Conservation (phyloP, 805 yeast species). For the Spathaspora sp. region DNA sequence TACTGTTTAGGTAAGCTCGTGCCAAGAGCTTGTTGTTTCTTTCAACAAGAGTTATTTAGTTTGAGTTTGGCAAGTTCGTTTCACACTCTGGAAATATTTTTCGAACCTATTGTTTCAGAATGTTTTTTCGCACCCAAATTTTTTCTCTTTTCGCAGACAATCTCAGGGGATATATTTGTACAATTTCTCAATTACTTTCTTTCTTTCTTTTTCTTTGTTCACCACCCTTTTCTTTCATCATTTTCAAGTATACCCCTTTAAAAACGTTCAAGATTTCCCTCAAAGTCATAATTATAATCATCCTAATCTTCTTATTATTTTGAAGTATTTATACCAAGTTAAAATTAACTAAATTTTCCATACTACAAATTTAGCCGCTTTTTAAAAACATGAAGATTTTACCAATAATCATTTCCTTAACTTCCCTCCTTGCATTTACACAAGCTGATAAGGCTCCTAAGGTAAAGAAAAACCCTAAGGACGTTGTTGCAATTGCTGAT, state of each 20-base stretch:
- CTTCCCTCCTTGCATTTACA: not conserved
- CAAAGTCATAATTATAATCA: conserved; percentile 1
- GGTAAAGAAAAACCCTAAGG: conserved; percentile 45
- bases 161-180: not conserved
- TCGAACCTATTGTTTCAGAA: not conserved
- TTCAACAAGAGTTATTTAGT: too few relatives aligned
- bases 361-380: not conserved
- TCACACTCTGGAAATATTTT: too few relatives aligned
- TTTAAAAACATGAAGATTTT: conserved; percentile 1
- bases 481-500: conserved; percentile 54
- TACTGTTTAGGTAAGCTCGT: too few relatives aligned
- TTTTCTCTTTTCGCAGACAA: not conserved
- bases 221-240: not conserved
- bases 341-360: not conserved
- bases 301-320: conserved; percentile 5
- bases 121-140: not conserved
- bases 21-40: too few relatives aligned
- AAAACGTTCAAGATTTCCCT: conserved; percentile 1
- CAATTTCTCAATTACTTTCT: not conserved
- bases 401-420: not conserved
- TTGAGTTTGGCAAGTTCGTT: too few relatives aligned
- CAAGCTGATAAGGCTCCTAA: conserved; percentile 43
- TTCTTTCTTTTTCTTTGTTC: not conserved
- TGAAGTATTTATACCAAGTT: not conserved
- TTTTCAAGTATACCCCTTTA: not conserved